Evolutionary conservation across 495 filamentous ascomycete species (phyloP), one percentile per base, ranked within the genome.

Genomic region (Hypoxylon lienhwacheense): DNA sequence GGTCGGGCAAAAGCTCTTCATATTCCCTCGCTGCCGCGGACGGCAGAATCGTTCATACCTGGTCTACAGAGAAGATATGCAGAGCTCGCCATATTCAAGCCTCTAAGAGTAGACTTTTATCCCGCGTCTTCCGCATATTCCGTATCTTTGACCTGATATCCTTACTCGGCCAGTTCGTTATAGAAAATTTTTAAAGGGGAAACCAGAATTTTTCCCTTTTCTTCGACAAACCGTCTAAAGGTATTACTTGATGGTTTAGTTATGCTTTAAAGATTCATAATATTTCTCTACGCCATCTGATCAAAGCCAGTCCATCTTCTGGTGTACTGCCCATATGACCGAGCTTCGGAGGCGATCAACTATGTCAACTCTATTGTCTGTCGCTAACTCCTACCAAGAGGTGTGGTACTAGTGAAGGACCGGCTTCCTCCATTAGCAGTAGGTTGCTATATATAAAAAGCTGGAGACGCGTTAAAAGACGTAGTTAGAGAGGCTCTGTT

Each of bases 261-360:
- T 3, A 76, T 86, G 20, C 73, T 90, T 7, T 65, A 77, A 22
- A 75, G 68, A 21, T 90, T 91, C 59, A 83, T 79, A 11, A 70
- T 78, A 2, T 91, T 87, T 52, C 71, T 92, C 2, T 79, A 81
- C 42, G 72, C 76, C 14, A 74, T 78, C 28, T 79, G 85, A 11
- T 80, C 83, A 17, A 67, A 81, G 10, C 89, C 86, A 0, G 68
- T 89, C 0, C 77, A 84, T 0, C 70, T 87, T 6, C 73, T 91
- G 1, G 80, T 78, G 26, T 89, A 88, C 71, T 89, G 89, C 60
- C 76, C 90, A 8, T 82, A 86, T 59, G n/a, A n/a, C n/a, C n/a
- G n/a, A n/a, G 74, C 84, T 0, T 66, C 79, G 42, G 88, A 90
- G 53, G 84, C 83, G 2, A 65, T 88, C n/a, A 68, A 75, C 17